Base-by-base conservation (phyloP, 169 alveolate species). In the Theileria equi region DNA sequence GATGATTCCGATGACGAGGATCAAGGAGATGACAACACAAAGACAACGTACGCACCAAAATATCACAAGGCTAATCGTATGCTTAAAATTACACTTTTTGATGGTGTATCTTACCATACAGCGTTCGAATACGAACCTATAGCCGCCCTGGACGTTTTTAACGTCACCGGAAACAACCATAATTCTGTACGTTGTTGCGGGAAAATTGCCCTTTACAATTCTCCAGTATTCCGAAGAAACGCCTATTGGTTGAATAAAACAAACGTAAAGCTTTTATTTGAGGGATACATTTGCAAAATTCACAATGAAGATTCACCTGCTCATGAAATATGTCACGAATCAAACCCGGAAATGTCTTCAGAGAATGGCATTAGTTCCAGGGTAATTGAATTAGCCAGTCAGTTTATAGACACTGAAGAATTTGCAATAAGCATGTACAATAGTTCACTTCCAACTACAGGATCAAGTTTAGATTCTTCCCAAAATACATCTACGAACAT, bases 121-220 rank as follows among this genome's bases (percentile, higher is more conserved):
- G 85, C 85, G 29, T 76, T 55, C 43, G 85, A 76, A 43, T 76
- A 76, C 40, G 80, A 76, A 40, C 85, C 73, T 13, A 76, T 76
- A 0, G 80, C 71, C 11, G 67, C 70, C 19, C 31, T 76, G 29
- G 85, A 76, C 23, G 45, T 50, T n/a, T 66, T 76, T 23, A 50
- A 62, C 32, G 83, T 57, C 25, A 47, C 25, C 3, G 10, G 45
- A 5, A 2, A 26, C 28, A 65, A 58, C 29, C 57, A 52, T 28
- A 72, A 58, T 21, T 61, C 79, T 0, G 62, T 54, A 2, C 26
- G 85, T 19, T 76, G 85, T 45, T 76, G 79, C 21, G 80, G 55
- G 19, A 76, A 76, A 50, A 66, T 76, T 25, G 80, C 74, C 1
- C 26, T 76, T 16, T 55, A 60, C 38, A 76, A 76, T 52, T 21